Evolutionary conservation across 352 stramenopile species (phyloP).

Genomic region (Globisporangium camurandrum): DNA sequence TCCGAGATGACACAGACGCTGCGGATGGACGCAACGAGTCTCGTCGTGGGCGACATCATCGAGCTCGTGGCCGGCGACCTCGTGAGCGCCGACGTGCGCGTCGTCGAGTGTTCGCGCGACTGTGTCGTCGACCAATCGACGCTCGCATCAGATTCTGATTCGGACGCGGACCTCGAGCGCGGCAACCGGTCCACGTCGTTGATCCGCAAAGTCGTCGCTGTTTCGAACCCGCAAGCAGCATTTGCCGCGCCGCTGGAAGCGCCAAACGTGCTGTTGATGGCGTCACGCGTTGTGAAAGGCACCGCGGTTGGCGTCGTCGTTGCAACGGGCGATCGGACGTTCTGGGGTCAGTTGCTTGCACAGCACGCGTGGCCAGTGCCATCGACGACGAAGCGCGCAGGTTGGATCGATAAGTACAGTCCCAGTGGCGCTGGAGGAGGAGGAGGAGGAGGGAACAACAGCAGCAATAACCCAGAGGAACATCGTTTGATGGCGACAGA

Average conservation of each 20-base stretch:
- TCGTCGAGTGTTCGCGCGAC: constrained; percentile 73
- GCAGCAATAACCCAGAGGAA: constrained; percentile 9
- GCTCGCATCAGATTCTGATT: constrained; percentile 27
- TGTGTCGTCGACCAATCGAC: constrained; percentile 61
- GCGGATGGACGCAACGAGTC: constrained; percentile 86
- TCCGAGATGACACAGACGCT: constrained; percentile 46
- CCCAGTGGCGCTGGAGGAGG: neutral
- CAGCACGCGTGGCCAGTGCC: constrained; percentile 50
- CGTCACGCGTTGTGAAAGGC: constrained; percentile 41
- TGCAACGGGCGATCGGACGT: constrained; percentile 57
- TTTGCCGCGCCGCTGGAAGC: constrained; percentile 21
- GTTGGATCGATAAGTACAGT: constrained; percentile 4
- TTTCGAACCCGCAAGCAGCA: constrained; percentile 6
- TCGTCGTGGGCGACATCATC: constrained; percentile 91
- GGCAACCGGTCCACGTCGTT: constrained; percentile 12
- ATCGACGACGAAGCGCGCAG: constrained; percentile 4
- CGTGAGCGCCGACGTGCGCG: constrained; percentile 83
- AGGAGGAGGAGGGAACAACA: constrained; percentile 5
- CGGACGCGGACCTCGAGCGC: constrained; percentile 20
- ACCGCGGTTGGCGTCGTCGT: constrained; percentile 59
- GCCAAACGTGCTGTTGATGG: constrained; percentile 70
- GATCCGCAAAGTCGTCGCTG: constrained; percentile 29
- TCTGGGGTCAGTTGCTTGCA: constrained; percentile 59
- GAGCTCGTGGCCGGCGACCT: constrained; percentile 84
- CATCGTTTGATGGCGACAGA: constrained; percentile 5